Evolutionary conservation across 129 eudicot genomes (phyloP), one percentile per base, ranked within the genome.

Genomic region (Flaveria trinervia): DNA sequence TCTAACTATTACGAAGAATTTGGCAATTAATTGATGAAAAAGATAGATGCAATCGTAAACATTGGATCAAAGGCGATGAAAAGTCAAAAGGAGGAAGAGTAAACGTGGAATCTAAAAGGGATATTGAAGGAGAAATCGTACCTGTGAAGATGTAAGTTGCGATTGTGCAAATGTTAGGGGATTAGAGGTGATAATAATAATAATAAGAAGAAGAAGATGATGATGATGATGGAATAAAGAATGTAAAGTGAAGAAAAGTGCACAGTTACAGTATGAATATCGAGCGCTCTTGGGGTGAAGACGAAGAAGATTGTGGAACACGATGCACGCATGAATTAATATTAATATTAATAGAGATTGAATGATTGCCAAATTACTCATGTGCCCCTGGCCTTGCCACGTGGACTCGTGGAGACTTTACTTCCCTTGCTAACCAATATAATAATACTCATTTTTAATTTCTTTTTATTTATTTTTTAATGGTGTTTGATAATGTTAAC

Each of bases 61-160:
- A 43, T 44, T 55, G 7, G 75, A 68, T 77, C 15, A 5, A 52
- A 30, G 36, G 18, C 41, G 10, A 73, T 18, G 55, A 74, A 25
- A 22, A 43, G 44, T 46, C 9, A 14, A 41, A 39, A 16, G 11
- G 13, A 51, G 7, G 16, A 1, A 4, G 10, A 17, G 20, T 22
- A 68, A 9, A n/a, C n/a, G 48, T 23, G 17, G 0, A 69, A 15
- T 4, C 41, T 18, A 20, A 20, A 64, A 64, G 61, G 71, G 59
- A 48, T 61, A 62, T 2, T 3, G 30, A n/a, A 17, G 72, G 30
- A 50, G 80, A 20, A 33, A 79, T 33, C 20, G 3, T 70, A 79
- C 82, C 82, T 79, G 82, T 61, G 82, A 79, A 60, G 9, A 15
- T 9, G 49, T 70, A 69, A 60, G 77, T 70, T 78, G 44, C 22